Conservation (phyloP, 805 yeast genomes). For the Maudiozyma saulgeensis region DNA sequence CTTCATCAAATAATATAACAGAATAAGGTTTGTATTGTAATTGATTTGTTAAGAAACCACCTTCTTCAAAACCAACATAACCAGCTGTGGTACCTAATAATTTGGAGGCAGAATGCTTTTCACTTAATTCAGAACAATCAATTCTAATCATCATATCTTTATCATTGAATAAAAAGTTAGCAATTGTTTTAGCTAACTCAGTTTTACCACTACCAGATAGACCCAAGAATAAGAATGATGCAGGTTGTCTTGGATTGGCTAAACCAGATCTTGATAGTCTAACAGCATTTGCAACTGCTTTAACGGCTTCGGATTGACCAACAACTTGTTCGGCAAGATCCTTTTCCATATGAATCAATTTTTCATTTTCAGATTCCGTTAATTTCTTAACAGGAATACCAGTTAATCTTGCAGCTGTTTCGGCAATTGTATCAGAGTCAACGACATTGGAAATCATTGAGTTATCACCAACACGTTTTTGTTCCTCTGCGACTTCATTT, state of each 20-base stretch:
- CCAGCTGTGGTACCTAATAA: constrained; percentile 97
- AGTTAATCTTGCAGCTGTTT: constrained; percentile 91
- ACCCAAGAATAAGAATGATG: constrained; percentile 90
- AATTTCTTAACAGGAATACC: constrained; percentile 94
- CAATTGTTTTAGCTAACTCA: constrained; percentile 91
- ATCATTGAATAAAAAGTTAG: constrained; percentile 91
- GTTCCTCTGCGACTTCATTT: constrained; percentile 67
- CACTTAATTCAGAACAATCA: constrained; percentile 93
- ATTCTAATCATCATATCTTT: constrained; percentile 95
- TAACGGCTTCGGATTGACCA: constrained; percentile 93
- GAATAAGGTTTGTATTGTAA: constrained; percentile 87
- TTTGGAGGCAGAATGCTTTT: constrained; percentile 92
- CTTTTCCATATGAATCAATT: constrained; percentile 89
- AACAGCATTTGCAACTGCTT: constrained; percentile 91
- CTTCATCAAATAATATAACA: constrained; percentile 93
- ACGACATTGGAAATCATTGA: constrained; percentile 81
- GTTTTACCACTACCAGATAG: constrained; percentile 98
- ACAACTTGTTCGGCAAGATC: constrained; percentile 77
- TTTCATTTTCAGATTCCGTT: constrained; percentile 89
- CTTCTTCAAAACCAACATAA: constrained; percentile 93
- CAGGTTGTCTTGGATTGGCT: constrained; percentile 93
- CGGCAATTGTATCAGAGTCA: constrained; percentile 86
- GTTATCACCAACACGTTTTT: constrained; percentile 46
- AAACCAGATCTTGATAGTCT: constrained; percentile 89
- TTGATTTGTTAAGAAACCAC: constrained; percentile 92